Evolutionary conservation across 2,329 filamentous ascomycete species (phyloP).

Genomic region (Epichloe festucae): DNA sequence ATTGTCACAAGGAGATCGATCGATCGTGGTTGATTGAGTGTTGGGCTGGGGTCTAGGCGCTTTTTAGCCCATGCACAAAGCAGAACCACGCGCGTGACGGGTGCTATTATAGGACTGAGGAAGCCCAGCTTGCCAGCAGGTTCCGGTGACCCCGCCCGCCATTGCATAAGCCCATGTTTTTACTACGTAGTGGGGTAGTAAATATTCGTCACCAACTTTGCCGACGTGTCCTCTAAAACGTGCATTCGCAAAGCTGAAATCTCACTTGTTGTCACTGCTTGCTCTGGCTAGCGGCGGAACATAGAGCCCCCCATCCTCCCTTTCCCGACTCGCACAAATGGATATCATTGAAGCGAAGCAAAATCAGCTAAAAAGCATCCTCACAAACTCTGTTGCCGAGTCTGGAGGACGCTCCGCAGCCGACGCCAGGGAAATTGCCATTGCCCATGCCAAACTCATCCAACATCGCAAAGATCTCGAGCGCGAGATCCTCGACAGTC

Average conservation of each 20-base stretch:
- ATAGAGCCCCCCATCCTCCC: no score
- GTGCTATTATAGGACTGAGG: no score
- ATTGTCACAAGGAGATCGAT: no score
- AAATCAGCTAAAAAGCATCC: conserved; percentile 39
- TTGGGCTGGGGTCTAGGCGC: no score
- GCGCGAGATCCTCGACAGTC: conserved; percentile 55
- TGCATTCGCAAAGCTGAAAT: neutral
- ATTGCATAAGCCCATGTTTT: no score
- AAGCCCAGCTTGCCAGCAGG: no score
- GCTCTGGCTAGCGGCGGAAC: neutral
- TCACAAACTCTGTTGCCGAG: conserved; percentile 38
- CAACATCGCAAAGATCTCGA: conserved; percentile 74
- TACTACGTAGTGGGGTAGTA: neutral
- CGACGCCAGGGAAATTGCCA: conserved; percentile 50
- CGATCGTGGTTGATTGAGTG: no score
- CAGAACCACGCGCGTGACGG: no score
- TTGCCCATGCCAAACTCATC: conserved; percentile 71
- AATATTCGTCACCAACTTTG: neutral
- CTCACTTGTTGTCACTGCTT: neutral
- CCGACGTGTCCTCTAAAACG: no score
- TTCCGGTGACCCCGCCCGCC: no score
- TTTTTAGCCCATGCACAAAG: no score
- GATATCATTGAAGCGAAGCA: conserved; percentile 15
- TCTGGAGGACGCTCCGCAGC: conserved; percentile 13
- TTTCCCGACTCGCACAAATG: neutral